Base-by-base conservation (phyloP, 108 stramenopile genomes). In the Fragilaria crotonensis region DNA sequence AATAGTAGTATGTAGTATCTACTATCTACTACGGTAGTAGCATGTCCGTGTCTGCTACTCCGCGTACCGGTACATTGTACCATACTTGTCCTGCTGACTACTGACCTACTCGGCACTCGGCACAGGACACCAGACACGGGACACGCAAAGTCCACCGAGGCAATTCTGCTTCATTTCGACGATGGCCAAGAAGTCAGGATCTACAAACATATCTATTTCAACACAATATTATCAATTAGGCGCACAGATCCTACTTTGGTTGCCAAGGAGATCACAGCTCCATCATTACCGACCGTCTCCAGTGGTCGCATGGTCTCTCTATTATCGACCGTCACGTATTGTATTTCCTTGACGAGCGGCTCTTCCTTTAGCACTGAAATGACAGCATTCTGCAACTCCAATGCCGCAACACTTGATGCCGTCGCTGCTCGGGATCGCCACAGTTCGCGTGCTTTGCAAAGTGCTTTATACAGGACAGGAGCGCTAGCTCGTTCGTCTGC, bases 151-250 rank as follows among this genome's bases (percentile, higher is more conserved):
- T n/a, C n/a, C n/a, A n/a, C n/a, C n/a, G n/a, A n/a, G n/a, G n/a
- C n/a, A n/a, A n/a, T n/a, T n/a, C n/a, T n/a, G n/a, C n/a, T n/a
- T n/a, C n/a, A n/a, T n/a, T n/a, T n/a, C n/a, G n/a, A n/a, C n/a
- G n/a, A n/a, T n/a, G n/a, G n/a, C n/a, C n/a, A n/a, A n/a, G n/a
- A n/a, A n/a, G n/a, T n/a, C n/a, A n/a, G n/a, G n/a, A n/a, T n/a
- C n/a, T n/a, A n/a, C n/a, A n/a, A n/a, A n/a, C n/a, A 41, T 41
- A 7, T 41, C 14, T 41, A 41, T 62, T 50, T 77, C 25, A 90
- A 53, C 1, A 89, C 71, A 69, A 91, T 81, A 59, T 91, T 95
- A 56, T 95, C 93, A 70, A 95, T 95, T 55, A 95, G 76, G 30
- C 93, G 79, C 17, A 95, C 89, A 19, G 64, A 57, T 25, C 93